phyloP scores from a whole-genome alignment of 2,329 filamentous ascomycete genomes.

The Lachnellula willkommii region DNA sequence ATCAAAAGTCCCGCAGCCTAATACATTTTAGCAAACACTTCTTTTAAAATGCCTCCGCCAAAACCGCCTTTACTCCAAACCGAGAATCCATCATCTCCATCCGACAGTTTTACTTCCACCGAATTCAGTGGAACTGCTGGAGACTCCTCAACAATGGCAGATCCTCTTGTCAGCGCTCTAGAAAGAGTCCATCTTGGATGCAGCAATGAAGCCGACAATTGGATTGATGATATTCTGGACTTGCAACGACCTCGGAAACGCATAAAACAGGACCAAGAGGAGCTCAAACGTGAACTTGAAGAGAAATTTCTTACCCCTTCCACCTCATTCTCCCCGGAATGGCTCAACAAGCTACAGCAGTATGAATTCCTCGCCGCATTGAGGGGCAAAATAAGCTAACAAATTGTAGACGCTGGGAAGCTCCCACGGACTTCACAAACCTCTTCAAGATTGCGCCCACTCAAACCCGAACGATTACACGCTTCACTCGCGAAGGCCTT shows the following conservation, averaged over 20 bases:
- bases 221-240: constrained; percentile 57
- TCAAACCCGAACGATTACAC: constrained; percentile 88
- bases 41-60: too few species aligned
- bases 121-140: not conserved
- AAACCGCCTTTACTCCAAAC: too few species aligned
- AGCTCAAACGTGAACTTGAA: constrained; percentile 67
- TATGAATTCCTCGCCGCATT: constrained; percentile 30
- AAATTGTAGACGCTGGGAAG: constrained; percentile 63
- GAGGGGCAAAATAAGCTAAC: constrained; percentile 11
- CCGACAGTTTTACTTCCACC: not conserved
- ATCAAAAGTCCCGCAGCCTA: too few species aligned
- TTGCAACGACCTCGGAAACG: constrained; percentile 47
- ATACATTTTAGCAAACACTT: too few species aligned
- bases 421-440: constrained; percentile 71
- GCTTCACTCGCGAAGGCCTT: constrained; percentile 85
- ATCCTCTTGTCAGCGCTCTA: constrained; percentile 43
- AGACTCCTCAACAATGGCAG: constrained; percentile 20
- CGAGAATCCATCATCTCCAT: too few species aligned
- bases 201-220: constrained; percentile 30
- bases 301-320: constrained; percentile 74
- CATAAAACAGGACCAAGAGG: constrained; percentile 48
- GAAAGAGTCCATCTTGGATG: constrained; percentile 43
- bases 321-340: constrained; percentile 71
- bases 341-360: constrained; percentile 87
- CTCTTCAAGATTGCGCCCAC: constrained; percentile 84